Percentiles rank a stretch among this genome's conserved stretches.
phyloP scores from a whole-genome alignment of 306 rosid species.

The Cicer chorassanicum region DNA sequence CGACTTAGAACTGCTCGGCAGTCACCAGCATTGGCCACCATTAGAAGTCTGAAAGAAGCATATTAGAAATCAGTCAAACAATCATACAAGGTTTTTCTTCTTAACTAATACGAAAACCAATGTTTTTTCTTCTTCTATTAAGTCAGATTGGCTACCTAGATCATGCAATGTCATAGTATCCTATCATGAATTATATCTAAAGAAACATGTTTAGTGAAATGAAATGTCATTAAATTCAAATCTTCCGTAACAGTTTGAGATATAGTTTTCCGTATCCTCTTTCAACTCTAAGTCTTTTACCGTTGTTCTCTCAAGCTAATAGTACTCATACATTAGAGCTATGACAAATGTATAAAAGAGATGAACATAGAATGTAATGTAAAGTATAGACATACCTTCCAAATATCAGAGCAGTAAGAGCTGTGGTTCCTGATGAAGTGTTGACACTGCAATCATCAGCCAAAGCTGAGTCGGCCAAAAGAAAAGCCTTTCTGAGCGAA shows the following conservation, averaged over 20 bases:
- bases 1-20: constrained; percentile 95
- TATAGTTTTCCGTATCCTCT: neutral
- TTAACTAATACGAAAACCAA: neutral
- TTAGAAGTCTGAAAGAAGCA: constrained; percentile 64
- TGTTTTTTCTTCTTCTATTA: neutral
- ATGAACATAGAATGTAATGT: constrained; percentile 21
- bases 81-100: constrained; percentile 19
- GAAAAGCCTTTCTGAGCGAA: constrained; percentile 70
- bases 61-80: constrained; percentile 40
- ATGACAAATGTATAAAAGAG: constrained; percentile 11
- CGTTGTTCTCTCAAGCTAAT: neutral
- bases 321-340: neutral
- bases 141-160: neutral
- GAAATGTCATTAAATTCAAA: neutral
- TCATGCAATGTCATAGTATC: neutral
- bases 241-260: neutral
- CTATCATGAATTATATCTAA: neutral
- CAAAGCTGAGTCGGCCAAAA: constrained; percentile 81
- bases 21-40: constrained; percentile 98
- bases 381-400: constrained; percentile 68
- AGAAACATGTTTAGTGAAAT: neutral
- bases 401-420: constrained; percentile 80
- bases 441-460: constrained; percentile 81
- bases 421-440: constrained; percentile 90
- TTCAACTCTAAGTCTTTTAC: neutral